Evolutionary conservation across 1,139 yeast genomes (phyloP).

Genomic region (Hemisphaericaspora subhashii): DNA sequence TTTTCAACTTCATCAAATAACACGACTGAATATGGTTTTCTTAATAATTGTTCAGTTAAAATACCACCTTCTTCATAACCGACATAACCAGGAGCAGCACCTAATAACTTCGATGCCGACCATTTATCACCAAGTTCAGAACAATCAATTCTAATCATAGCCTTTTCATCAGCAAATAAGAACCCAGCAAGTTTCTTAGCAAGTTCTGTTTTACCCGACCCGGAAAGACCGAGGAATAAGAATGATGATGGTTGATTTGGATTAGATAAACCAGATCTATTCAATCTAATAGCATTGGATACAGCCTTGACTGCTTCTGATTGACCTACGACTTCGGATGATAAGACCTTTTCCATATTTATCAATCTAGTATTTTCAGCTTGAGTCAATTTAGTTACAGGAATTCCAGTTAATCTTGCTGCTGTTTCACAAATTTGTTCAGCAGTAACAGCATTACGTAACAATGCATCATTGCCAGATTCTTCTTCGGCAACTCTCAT

Average conservation of each 20-base stretch:
- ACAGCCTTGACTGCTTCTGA: constrained; percentile 95
- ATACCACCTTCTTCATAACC: constrained; percentile 99
- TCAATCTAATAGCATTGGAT: constrained; percentile 87
- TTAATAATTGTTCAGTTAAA: constrained; percentile 83
- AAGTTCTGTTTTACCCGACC: constrained; percentile 97
- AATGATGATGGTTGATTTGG: constrained; percentile 97
- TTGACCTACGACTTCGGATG: constrained; percentile 91
- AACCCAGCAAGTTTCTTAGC: constrained; percentile 97
- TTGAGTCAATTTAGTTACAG: constrained; percentile 94
- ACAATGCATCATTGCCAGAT: constrained; percentile 62
- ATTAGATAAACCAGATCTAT: constrained; percentile 93
- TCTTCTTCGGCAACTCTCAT: constrained; percentile 68
- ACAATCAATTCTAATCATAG: constrained; percentile 96
- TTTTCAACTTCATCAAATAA: constrained; percentile 96
- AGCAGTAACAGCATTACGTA: constrained; percentile 86
- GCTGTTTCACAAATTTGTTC: constrained; percentile 97
- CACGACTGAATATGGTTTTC: constrained; percentile 93
- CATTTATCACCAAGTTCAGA: constrained; percentile 94
- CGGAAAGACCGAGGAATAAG: constrained; percentile 91
- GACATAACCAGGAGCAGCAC: constrained; percentile 98
- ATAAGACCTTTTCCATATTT: constrained; percentile 86
- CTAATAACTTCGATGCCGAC: constrained; percentile 90
- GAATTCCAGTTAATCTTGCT: constrained; percentile 95
- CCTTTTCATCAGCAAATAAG: constrained; percentile 91
- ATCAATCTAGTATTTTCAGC: constrained; percentile 93